phyloP scores from a whole-genome alignment of 306 rosid species.

The Lablab purpureus region DNA sequence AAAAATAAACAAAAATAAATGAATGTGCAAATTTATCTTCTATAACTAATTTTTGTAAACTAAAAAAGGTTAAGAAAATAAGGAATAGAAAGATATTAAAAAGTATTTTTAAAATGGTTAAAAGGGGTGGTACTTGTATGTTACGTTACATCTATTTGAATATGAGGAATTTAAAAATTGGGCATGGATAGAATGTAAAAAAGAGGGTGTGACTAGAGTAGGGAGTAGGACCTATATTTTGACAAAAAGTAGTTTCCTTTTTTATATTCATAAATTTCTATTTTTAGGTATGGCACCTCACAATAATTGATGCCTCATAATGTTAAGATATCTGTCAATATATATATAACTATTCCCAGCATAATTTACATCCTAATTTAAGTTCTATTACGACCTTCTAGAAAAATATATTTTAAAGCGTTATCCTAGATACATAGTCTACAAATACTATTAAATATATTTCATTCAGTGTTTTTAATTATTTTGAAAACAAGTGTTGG shows the following conservation, averaged over 20 bases:
- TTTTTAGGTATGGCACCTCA: slow-evolving; percentile 25
- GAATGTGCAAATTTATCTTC: too few relatives aligned
- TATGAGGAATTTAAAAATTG: background rate
- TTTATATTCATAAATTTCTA: background rate
- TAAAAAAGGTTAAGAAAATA: too few relatives aligned
- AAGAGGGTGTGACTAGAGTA: background rate
- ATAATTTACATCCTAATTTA: background rate
- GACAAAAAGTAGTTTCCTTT: slow-evolving; percentile 20
- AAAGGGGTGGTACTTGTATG: too few relatives aligned
- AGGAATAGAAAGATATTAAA: too few relatives aligned
- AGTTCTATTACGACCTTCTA: background rate
- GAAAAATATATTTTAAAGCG: background rate
- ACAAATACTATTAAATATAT: too few relatives aligned
- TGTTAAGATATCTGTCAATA: background rate
- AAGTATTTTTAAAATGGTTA: too few relatives aligned
- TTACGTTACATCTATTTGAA: too few relatives aligned
- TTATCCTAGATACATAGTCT: too few relatives aligned
- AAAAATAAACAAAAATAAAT: too few relatives aligned
- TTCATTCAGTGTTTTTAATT: too few relatives aligned
- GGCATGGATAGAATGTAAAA: background rate
- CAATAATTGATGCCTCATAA: slow-evolving; percentile 40
- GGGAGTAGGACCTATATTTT: slow-evolving; percentile 22
- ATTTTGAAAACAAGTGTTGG: too few relatives aligned
- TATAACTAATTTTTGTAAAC: too few relatives aligned
- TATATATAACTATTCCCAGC: background rate